phyloP scores from a whole-genome alignment of 176 grass and related monocot species.

The Oryza nivara region DNA sequence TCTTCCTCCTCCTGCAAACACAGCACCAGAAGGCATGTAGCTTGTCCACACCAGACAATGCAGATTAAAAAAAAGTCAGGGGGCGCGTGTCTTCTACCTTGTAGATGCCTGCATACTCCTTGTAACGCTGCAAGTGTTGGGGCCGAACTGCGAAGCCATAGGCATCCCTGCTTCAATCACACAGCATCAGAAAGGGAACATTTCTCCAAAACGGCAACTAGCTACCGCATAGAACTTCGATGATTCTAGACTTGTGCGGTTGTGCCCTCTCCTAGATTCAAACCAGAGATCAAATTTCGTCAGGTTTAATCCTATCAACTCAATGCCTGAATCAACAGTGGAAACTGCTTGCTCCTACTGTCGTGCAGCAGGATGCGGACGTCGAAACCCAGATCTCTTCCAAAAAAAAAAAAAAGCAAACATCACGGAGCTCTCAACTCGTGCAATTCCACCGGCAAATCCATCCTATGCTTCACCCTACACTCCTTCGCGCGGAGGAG shows the following conservation, averaged over 20 bases:
- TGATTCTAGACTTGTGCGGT: not conserved
- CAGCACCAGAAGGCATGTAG: not conserved
- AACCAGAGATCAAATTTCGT: not conserved
- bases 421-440: conserved; percentile 43
- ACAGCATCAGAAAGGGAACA: conserved; percentile 9
- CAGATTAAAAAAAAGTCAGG: conserved; percentile 16
- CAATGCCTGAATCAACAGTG: not conserved
- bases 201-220: conserved; percentile 9
- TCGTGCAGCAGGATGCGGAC: conserved; percentile 44
- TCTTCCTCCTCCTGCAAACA: conserved; percentile 90
- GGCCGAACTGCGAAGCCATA: conserved; percentile 94
- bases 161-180: conserved; percentile 77
- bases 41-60: conserved; percentile 37
- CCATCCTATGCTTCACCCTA: conserved; percentile 9
- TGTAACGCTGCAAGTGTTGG: conserved; percentile 94
- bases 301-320: conserved; percentile 8
- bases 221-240: conserved; percentile 3
- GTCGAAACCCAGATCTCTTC: conserved; percentile 52
- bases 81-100: conserved; percentile 47
- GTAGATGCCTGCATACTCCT: conserved; percentile 96
- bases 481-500: conserved; percentile 5
- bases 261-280: conserved; percentile 18
- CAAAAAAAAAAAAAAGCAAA: conserved; percentile 38
- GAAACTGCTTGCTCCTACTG: conserved; percentile 13
- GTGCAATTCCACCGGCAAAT: conserved; percentile 28